These are phyloP conservation scores for Macrophomina pseudophaseolina DNA, from an alignment of 2,329 filamentous ascomycete genomes.

Conservation along the genomic window DNA sequence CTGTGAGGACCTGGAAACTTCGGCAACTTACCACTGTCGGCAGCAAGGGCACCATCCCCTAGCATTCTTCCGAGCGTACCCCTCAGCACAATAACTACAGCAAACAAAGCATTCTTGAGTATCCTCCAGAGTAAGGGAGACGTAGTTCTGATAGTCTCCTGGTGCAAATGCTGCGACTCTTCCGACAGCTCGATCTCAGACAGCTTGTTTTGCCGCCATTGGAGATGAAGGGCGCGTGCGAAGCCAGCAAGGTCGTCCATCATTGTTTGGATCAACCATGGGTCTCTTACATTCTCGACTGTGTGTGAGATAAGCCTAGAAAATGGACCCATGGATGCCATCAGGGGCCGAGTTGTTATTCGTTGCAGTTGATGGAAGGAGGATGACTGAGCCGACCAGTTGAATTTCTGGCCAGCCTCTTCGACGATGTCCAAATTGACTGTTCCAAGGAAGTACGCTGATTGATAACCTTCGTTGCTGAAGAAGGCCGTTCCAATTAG, in stretches of 20 bases:
- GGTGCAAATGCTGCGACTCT: constrained; percentile 66
- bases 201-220: constrained; percentile 77
- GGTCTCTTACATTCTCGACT: constrained; percentile 61
- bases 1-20: no score
- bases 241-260: constrained; percentile 72
- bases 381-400: constrained; percentile 66
- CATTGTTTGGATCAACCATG: constrained; percentile 56
- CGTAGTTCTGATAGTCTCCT: constrained; percentile 69
- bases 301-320: constrained; percentile 69
- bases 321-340: constrained; percentile 70
- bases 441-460: constrained; percentile 74
- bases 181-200: constrained; percentile 73
- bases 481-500: constrained; percentile 71
- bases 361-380: constrained; percentile 66
- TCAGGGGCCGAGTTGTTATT: constrained; percentile 65
- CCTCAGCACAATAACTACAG: constrained; percentile 74
- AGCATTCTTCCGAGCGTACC: constrained; percentile 71
- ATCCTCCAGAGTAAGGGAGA: constrained; percentile 76
- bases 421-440: constrained; percentile 71
- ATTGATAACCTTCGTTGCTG: constrained; percentile 73
- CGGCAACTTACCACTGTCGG: constrained; percentile 53
- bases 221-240: constrained; percentile 66
- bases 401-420: constrained; percentile 58
- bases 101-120: constrained; percentile 76
- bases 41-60: constrained; percentile 60